These are phyloP conservation scores for Beauveria bassiana DNA, from an alignment of 2,329 filamentous ascomycete genomes.

Conservation along the genomic window DNA sequence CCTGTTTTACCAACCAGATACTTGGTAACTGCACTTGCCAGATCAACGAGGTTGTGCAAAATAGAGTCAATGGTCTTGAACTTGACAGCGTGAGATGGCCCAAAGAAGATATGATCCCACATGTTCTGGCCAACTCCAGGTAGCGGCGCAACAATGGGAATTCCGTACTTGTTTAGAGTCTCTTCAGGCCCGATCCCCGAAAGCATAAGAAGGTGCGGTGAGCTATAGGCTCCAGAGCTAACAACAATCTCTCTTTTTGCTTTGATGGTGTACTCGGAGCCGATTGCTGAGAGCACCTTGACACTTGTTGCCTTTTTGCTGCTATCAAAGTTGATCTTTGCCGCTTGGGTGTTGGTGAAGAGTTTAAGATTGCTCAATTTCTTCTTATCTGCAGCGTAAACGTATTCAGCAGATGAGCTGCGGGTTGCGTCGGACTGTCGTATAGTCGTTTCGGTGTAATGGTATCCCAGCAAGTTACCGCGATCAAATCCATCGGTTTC, in stretches of 20 bases:
- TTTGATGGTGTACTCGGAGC: slow-evolving; percentile 14
- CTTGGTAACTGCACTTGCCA: neutral
- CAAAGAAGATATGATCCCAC: slow-evolving; percentile 10
- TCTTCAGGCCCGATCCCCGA: slow-evolving; percentile 27
- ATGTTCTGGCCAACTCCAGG: neutral
- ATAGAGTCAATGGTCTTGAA: neutral
- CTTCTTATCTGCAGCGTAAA: slow-evolving; percentile 20
- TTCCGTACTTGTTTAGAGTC: slow-evolving; percentile 29
- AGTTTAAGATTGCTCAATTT: slow-evolving; percentile 27
- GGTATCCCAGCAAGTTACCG: slow-evolving; percentile 19
- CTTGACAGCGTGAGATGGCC: slow-evolving; percentile 9
- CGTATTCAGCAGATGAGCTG: slow-evolving; percentile 20
- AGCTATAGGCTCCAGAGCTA: slow-evolving; percentile 21
- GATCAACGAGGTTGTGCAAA: neutral
- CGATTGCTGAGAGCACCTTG: slow-evolving; percentile 18
- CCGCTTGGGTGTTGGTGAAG: slow-evolving; percentile 33
- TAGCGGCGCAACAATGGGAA: slow-evolving; percentile 22
- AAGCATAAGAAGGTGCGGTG: slow-evolving; percentile 29
- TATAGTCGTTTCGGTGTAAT: slow-evolving; percentile 17
- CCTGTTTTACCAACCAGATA: neutral
- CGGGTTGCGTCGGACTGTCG: slow-evolving; percentile 16
- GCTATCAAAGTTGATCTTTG: slow-evolving; percentile 35
- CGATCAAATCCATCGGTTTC: slow-evolving; percentile 16
- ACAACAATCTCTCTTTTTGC: slow-evolving; percentile 14
- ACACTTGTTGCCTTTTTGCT: slow-evolving; percentile 34